Base-by-base conservation (phyloP, 306 rosid species). In the Ormosia emarginata region DNA sequence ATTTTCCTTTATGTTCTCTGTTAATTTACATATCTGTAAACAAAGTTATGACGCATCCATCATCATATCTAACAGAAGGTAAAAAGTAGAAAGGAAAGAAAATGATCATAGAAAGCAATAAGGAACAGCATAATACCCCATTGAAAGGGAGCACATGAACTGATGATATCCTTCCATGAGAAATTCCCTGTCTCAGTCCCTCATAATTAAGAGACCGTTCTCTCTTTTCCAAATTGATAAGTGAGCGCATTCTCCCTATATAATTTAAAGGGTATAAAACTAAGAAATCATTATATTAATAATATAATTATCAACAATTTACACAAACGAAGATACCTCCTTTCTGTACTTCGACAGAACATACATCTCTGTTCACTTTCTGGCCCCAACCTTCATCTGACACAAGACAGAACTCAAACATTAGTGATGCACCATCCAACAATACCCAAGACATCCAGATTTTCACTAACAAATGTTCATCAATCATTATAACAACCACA, bases 191-290 rank as follows among this genome's bases (percentile, higher is more conserved):
- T 7, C 91, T 73, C 52, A 90, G 91, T 69, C 88, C 94, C 69
- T 88, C 97, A 56, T 71, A 80, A 88, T 87, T 87, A 66, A 92
- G 88, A 82, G 85, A 76, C 61, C 94, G 89, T 15, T 93, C 99
- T 86, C 91, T 87, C 84, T 89, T 93, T 78, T 95, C 99, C 97
- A 88, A 93, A 87, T 87, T 92, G 69, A 90, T 82, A 78, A 84
- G 81, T 33, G 98, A 74, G 32, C 94, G 95, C 50, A 89, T 77
- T 90, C 97, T 89, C 41, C 98, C 99, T 95, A 77, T 10, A 85
- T 49, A 75, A 56, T 70, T 59, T 81, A 71, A 79, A 14, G 70
- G 69, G n/a, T 4, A 84, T 49, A 61, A 50, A 73, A 64, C 43
- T 75, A 53, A 72, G 77, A 79, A 74, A 62, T 33, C 66, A 64